Evolutionary conservation across 306 rosid species (phyloP).

Genomic region (Amphicarpaea edgeworthii): DNA sequence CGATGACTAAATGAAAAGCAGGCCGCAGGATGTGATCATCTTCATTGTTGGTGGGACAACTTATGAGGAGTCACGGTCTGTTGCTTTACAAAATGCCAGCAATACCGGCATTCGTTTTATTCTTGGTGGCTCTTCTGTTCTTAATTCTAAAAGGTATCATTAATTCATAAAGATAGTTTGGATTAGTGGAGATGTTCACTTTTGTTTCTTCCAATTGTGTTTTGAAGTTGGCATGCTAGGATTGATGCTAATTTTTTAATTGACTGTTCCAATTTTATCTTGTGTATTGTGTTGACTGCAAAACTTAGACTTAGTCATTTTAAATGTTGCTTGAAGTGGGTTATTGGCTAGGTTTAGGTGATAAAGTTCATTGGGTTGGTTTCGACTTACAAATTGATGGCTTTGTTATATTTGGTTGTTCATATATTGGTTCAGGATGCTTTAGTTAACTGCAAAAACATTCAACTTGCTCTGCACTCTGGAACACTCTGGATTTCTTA

Average conservation of each 20-base stretch:
- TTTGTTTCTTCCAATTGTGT: constrained; percentile 17
- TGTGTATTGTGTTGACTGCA: constrained; percentile 32
- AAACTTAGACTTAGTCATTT: constrained; percentile 34
- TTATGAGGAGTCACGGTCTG: constrained; percentile 89
- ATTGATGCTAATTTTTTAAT: constrained; percentile 17
- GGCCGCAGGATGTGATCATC: constrained; percentile 93
- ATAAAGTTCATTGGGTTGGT: constrained; percentile 26
- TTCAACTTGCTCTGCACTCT: constrained; percentile 3
- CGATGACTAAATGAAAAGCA: constrained; percentile 54
- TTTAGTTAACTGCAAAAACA: constrained; percentile 38
- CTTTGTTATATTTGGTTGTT: constrained; percentile 24
- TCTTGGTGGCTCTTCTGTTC: constrained; percentile 90
- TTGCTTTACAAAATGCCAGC: constrained; percentile 81
- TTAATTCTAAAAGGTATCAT: constrained; percentile 87
- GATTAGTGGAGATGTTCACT: constrained; percentile 22
- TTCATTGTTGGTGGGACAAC: constrained; percentile 97
- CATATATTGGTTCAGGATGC: constrained; percentile 23
- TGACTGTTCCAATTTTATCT: constrained; percentile 30
- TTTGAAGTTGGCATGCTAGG: constrained; percentile 29
- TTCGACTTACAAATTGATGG: constrained; percentile 13
- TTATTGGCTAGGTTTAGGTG: constrained; percentile 17
- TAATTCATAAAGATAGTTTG: constrained; percentile 36
- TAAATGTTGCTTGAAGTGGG: constrained; percentile 29
- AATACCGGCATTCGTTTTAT: constrained; percentile 84
- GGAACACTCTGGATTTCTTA: constrained; percentile 36